Evolutionary conservation across 305 asterid genomes (phyloP), one percentile per base, ranked within the genome.

Genomic region (Fraxinus platypoda): DNA sequence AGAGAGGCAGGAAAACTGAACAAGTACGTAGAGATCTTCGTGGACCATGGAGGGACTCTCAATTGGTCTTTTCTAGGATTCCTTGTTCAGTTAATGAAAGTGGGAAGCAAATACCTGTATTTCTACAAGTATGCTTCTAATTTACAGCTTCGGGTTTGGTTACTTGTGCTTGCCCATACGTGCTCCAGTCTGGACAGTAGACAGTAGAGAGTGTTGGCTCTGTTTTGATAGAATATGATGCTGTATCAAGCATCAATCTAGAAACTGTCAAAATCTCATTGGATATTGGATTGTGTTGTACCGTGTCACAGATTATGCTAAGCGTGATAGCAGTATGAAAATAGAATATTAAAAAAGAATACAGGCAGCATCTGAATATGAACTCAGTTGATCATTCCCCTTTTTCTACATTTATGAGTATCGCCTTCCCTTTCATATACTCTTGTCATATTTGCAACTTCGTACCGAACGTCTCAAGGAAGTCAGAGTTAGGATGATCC

Each of bases 401-500:
- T 54, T 64, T 6, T 25, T 37, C 81, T 81, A 35, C 54, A 46
- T 13, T 46, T 13, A 46, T 46, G 57, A 46, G 5, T 11, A 15
- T 41, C 13, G 49, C 4, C 57, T 64, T 85, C 35, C 74, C 13
- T 41, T 41, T 41, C 81, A 17, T 73, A 30, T 85, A 54, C 9
- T 1, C 26, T 54, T 17, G 52, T 84, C 82, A 31, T 43, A 75
- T 76, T 79, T 91, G 91, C 94, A 95, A 97, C 92, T 76, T 87
- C 98, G 11, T 94, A 89, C 80, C 93, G 87, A 87, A 89, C 89
- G 77, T 82, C 93, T 41, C 96, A 92, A 85, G 97, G 94, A 88
- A 82, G 87, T 77, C 93, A 88, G 84, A 89, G 77, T 83, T 98
- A 94, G 88, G 98, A 94, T 82, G 98, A 95, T 80, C 98, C 95